phyloP scores from a whole-genome alignment of 2,329 filamentous ascomycete genomes.

The Trichoderma semiorbis region DNA sequence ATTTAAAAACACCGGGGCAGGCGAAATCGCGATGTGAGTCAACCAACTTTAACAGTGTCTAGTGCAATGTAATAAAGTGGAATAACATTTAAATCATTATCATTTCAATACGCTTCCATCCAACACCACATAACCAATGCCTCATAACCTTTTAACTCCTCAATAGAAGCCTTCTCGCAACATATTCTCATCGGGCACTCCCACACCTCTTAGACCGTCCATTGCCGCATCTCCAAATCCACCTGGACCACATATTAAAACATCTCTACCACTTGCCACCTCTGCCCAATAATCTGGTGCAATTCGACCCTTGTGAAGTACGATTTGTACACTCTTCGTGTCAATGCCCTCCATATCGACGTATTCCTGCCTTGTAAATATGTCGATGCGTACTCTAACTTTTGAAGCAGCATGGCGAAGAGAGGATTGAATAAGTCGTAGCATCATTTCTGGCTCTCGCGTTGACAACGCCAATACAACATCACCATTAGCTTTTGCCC shows the following conservation, averaged over 20 bases:
- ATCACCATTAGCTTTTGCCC: background rate
- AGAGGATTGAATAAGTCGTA: constrained; percentile 1
- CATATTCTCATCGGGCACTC: constrained; percentile 4
- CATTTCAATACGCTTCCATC: background rate
- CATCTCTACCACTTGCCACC: constrained; percentile 4
- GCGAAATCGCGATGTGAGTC: too few relatives aligned
- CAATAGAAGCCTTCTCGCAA: constrained; percentile 13
- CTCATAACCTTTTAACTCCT: background rate
- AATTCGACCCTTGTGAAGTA: constrained; percentile 1
- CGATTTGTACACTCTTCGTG: background rate
- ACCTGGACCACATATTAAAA: constrained; percentile 15
- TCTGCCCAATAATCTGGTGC: background rate
- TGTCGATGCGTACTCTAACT: background rate
- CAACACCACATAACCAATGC: background rate
- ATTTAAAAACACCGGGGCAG: too few relatives aligned
- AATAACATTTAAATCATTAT: too few relatives aligned
- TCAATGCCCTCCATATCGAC: background rate
- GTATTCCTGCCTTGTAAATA: constrained; percentile 1
- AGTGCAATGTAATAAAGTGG: too few relatives aligned
- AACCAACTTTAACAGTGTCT: too few relatives aligned
- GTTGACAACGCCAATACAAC: constrained; percentile 13
- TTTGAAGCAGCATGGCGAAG: background rate
- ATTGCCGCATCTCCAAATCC: constrained; percentile 12
- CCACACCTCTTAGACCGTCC: constrained; percentile 4
- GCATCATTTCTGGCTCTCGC: constrained; percentile 16